A percentile compares a stretch with the other conserved stretches of the same genome.
phyloP scores from a whole-genome alignment of 805 yeast genomes.

The Blastobotrys muscicola region DNA sequence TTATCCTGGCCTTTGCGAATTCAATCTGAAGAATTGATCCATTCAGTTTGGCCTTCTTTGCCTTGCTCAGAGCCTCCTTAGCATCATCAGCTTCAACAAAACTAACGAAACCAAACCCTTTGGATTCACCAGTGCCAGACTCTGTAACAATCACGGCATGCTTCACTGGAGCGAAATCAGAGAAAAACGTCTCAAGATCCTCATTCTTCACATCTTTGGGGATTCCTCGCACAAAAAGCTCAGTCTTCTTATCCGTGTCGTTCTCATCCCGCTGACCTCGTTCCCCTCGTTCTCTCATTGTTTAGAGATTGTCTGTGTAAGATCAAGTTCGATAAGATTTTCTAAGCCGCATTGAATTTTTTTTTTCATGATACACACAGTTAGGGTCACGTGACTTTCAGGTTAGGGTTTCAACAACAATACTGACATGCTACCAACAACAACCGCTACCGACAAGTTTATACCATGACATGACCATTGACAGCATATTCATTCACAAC shows the following conservation, averaged over 20 bases:
- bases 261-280: background rate
- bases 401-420: too few species aligned
- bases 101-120: constrained; percentile 94
- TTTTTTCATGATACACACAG: too few species aligned
- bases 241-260: constrained; percentile 7
- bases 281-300: background rate
- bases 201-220: constrained; percentile 78
- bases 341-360: too few species aligned
- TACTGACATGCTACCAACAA: too few species aligned
- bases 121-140: constrained; percentile 53
- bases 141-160: constrained; percentile 91
- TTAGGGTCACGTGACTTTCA: too few species aligned
- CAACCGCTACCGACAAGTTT: too few species aligned
- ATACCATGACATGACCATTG: background rate
- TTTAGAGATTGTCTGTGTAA: background rate
- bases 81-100: constrained; percentile 84
- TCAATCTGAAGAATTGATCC: constrained; percentile 60
- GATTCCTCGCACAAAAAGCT: constrained; percentile 72
- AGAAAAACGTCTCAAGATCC: constrained; percentile 71
- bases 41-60: constrained; percentile 58
- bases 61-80: constrained; percentile 53
- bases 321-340: background rate
- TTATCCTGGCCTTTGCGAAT: constrained; percentile 85
- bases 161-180: constrained; percentile 88
- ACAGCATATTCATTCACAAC: constrained; percentile 3